Base-by-base conservation (phyloP, 495 filamentous ascomycete genomes). In the Astrothelium macrocarpum region DNA sequence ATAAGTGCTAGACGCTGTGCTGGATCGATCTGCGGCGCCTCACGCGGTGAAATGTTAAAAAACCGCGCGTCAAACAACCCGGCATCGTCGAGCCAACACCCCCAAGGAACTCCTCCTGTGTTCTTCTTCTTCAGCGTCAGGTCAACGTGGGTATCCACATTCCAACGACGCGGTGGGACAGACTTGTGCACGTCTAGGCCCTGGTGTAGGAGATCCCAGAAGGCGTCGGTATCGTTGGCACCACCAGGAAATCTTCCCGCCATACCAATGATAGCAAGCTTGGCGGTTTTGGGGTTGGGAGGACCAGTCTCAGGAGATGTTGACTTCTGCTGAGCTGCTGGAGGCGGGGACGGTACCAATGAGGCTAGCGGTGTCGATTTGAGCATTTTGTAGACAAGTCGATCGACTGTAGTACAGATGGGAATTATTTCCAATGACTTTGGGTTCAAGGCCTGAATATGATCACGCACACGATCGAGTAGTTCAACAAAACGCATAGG, bases 101-200 rank as follows among this genome's bases (percentile, higher is more conserved):
- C 59, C 3, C n/a, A 60, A 11, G n/a, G n/a, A n/a, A n/a, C n/a
- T 32, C n/a, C n/a, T n/a, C 10, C 31, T n/a, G 59, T 60, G 7
- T 11, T 60, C n/a, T 60, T 29, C 7, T 26, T 67, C 29, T 78
- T 77, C 7, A 77, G 78, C 12, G 68, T 69, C 0, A 74, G 71
- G 66, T 81, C 78, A 32, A 53, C 71, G 61, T 82, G 78, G 0
- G 74, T 71, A 0, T 77, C 67, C 1, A 78, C 39, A 62, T 81
- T 74, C 32, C 78, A 82, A 18, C 80, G 71, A 63, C 78, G 75
- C 0, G 65, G 53, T 0, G 79, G 79, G 0, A 82, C 70, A 49
- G 59, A 65, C 7, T 59, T 67, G 29, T 74, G 70, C 2, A 75
- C 69, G 65, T 82, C 78, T 0, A 69, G 68, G 0, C 78, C 77